Percentiles rank a stretch among this genome's conserved stretches.
Conservation (phyloP, 2,329 filamentous ascomycete species). For the Mycocentrospora acerina region DNA sequence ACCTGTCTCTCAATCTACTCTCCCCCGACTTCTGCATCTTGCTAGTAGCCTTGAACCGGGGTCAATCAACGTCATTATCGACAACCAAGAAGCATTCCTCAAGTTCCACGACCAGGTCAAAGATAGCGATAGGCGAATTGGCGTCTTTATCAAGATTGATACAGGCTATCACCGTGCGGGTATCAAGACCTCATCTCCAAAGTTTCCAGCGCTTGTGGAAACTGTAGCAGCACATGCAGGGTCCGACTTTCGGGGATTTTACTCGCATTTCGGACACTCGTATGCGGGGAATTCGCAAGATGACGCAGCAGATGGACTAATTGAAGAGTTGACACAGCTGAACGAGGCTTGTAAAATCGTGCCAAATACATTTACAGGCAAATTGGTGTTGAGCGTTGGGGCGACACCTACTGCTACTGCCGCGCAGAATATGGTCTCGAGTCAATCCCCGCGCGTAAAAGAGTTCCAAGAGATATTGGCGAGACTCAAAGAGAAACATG, state of each 20-base stretch:
- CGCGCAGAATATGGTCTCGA: conserved; percentile 59
- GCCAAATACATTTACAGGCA: conserved; percentile 29
- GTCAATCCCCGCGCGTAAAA: conserved; percentile 38
- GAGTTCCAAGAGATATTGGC: conserved; percentile 47
- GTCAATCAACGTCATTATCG: conserved; percentile 66
- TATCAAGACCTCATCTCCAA: conserved; percentile 54
- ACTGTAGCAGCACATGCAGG: conserved; percentile 41
- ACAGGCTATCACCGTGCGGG: conserved; percentile 73
- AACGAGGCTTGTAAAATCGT: conserved; percentile 49
- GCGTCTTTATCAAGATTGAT: conserved; percentile 73
- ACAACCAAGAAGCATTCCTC: conserved; percentile 58
- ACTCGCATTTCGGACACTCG: conserved; percentile 72
- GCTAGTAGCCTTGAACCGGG: conserved; percentile 55
- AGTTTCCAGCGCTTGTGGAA: conserved; percentile 51
- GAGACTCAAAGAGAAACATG: conserved; percentile 31
- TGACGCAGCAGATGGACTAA: conserved; percentile 62
- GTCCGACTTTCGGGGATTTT: conserved; percentile 61
- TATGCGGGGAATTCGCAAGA: conserved; percentile 60
- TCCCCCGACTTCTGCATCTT: conserved; percentile 62
- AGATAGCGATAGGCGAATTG: conserved; percentile 37
- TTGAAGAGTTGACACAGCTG: conserved; percentile 60
- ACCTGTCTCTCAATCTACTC: conserved; percentile 62
- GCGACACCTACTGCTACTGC: conserved; percentile 74
- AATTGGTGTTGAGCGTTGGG: conserved; percentile 66
- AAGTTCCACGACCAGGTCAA: conserved; percentile 45